Conservation (phyloP, 1,284 basidiomycete species). For the Afroboletus lepidellus region DNA sequence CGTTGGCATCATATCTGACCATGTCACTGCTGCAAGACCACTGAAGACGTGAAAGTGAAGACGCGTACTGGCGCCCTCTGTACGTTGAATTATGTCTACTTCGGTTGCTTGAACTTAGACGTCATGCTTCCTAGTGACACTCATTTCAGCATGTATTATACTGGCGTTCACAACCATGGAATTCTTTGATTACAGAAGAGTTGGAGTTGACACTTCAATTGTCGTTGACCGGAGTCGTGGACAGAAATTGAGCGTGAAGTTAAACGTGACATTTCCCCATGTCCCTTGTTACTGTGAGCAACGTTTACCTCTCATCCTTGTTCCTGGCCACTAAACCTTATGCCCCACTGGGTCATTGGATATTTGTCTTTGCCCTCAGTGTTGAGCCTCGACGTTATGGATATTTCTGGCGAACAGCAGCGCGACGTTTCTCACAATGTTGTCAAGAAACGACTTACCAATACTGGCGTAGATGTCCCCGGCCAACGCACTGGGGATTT, state of each 20-base stretch:
- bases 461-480: conserved; percentile 59
- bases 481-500: conserved; percentile 62
- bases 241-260: conserved; percentile 87
- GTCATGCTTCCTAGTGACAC: conserved; percentile 66
- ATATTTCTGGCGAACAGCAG: conserved; percentile 95
- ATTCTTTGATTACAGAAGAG: conserved; percentile 91
- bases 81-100: conserved; percentile 42
- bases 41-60: conserved; percentile 97
- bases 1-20: conserved; percentile 12
- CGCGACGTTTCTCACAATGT: conserved; percentile 89
- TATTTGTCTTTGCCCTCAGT: conserved; percentile 50
- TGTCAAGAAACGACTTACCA: conserved; percentile 76
- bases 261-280: conserved; percentile 95
- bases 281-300: conserved; percentile 95
- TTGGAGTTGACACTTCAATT: conserved; percentile 86
- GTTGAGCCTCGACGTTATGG: conserved; percentile 94
- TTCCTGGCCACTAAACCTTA: background rate
- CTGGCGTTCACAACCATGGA: conserved; percentile 89
- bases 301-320: background rate
- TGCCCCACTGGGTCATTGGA: background rate
- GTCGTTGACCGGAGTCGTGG: conserved; percentile 92
- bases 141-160: conserved; percentile 91
- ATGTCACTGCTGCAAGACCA: conserved; percentile 59
- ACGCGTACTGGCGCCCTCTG: conserved; percentile 89
- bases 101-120: background rate